Base-by-base conservation (phyloP, 2,329 filamentous ascomycete genomes). In the Talaromyces sp. region DNA sequence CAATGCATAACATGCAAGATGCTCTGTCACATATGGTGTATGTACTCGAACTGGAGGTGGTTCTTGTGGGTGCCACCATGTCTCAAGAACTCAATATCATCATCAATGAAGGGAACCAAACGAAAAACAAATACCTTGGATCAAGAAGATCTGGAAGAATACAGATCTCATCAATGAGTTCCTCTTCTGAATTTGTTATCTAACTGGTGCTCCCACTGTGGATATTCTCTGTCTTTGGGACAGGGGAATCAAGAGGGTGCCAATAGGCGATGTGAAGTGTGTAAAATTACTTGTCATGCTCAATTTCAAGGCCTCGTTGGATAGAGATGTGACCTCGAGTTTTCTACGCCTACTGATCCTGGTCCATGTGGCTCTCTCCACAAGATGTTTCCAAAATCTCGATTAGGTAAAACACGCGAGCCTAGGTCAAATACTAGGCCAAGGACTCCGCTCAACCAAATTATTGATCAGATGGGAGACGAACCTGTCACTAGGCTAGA, bases 1-100 rank as follows among this genome's bases (percentile, higher is more conserved):
- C 57, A 60, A 60, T 60, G 57, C 25, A 47, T 41, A 60, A 60
- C 39, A 22, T 60, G 57, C 39, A 60, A 60, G 39, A 60, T 60
- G 25, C 39, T 60, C 13, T 60, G 57, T 47, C 39, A 60, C 8
- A 3, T 22, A 60, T 33, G 39, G 22, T 60, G 57, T 35, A 45
- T 33, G 43, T 22, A 45, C 43, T 45, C 43, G 7, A 45, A 47
- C 39, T 45, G 17, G 57, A 35, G 8, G 9, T 1, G 35, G 9
- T 3, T 41, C 15, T 33, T 35, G 17, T 35, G 22, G 41, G 25
- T 47, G 37, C 57, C 41, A 47, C 41, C 39, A 17, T 60, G 57
- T 60, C 22, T 60, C 25, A 60, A 47, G 7, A 60, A 45, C 25
- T 47, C 39, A 43, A 17, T 37, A 35, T 10, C 31, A 13, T 22